Evolutionary conservation across 83 land plant species (phyloP).

Genomic region (Larix sibirica): DNA sequence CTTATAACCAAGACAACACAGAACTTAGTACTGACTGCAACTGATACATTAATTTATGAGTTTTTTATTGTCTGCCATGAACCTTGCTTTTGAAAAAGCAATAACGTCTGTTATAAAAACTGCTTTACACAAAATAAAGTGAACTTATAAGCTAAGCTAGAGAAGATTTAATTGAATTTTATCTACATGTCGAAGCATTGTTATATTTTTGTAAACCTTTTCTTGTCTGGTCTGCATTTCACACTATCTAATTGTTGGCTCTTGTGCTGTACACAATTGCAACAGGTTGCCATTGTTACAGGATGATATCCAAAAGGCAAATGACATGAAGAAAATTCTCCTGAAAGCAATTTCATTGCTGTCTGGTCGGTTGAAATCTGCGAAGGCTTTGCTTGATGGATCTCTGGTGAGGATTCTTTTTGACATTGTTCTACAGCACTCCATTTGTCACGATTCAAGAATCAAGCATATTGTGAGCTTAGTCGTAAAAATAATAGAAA

Average conservation of each 20-base stretch:
- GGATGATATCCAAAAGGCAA: conserved; percentile 19
- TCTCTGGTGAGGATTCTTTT: conserved; percentile 36
- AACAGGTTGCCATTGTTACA: conserved; percentile 47
- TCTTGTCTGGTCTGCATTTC: neutral
- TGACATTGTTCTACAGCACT: neutral
- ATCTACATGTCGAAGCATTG: neutral
- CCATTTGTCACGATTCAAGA: neutral
- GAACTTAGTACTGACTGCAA: neutral
- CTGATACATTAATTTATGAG: neutral
- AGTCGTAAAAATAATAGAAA: neutral
- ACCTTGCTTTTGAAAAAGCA: neutral
- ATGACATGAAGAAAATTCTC: conserved; percentile 31
- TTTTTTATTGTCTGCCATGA: neutral
- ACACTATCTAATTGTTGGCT: neutral
- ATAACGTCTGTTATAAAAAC: neutral
- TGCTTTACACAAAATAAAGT: neutral
- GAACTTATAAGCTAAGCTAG: neutral
- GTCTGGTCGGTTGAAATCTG: conserved; percentile 37
- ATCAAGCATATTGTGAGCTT: neutral
- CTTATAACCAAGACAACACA: no score
- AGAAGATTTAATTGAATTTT: neutral
- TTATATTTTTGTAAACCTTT: neutral
- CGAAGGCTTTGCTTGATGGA: conserved; percentile 59
- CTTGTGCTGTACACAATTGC: neutral
- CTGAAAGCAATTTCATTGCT: conserved; percentile 39